These are phyloP conservation scores for Blastocystis sp. DNA, from an alignment of 352 stramenopile genomes.

Conservation along the genomic window DNA sequence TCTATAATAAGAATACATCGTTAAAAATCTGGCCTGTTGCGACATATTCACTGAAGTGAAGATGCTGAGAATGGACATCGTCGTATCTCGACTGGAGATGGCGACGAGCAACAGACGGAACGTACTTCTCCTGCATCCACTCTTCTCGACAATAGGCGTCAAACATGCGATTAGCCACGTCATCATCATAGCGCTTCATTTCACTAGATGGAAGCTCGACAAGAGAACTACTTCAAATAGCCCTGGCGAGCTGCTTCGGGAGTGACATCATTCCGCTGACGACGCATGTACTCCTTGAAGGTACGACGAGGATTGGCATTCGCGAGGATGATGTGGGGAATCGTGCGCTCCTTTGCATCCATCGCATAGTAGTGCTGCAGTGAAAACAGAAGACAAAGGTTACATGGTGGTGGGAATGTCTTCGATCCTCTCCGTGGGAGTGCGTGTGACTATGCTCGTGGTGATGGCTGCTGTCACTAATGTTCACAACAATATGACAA, in stretches of 20 bases:
- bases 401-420: background rate
- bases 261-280: constrained; percentile 10
- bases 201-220: background rate
- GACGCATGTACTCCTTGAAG: constrained; percentile 14
- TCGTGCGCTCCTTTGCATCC: background rate
- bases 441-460: background rate
- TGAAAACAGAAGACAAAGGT: background rate
- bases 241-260: background rate
- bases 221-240: background rate
- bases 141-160: background rate
- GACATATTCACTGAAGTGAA: background rate
- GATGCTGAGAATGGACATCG: background rate
- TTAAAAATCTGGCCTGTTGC: background rate
- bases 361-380: background rate
- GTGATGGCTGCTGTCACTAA: background rate
- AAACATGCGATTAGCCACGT: background rate
- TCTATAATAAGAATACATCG: background rate
- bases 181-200: background rate
- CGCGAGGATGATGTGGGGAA: constrained; percentile 26
- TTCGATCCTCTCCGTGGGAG: background rate
- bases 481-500: background rate
- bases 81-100: background rate
- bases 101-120: background rate
- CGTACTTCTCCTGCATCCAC: constrained; percentile 20
- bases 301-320: background rate